Evolutionary conservation across 2,329 filamentous ascomycete species (phyloP).

Genomic region (Calonectria pseudoreteaudii): DNA sequence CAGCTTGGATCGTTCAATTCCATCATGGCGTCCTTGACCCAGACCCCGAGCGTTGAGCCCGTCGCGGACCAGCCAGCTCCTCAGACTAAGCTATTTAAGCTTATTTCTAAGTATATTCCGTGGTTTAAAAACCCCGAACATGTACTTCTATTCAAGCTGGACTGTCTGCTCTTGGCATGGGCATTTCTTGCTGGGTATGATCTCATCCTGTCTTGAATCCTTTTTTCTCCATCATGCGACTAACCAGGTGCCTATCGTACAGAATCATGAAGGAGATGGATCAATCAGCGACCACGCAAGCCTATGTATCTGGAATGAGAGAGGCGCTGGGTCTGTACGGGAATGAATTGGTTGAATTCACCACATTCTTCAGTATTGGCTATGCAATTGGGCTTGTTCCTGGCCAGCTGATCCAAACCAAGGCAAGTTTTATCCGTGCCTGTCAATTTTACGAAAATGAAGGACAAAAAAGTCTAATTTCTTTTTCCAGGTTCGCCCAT

Average conservation of each 20-base stretch:
- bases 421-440: conserved; percentile 19
- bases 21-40: neutral
- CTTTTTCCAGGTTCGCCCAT: conserved; percentile 47
- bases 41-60: conserved; percentile 1
- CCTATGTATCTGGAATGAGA: conserved; percentile 53
- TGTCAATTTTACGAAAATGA: rapidly evolving
- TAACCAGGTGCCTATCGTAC: neutral
- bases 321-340: conserved; percentile 48
- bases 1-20: neutral
- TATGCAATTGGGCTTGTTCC: conserved; percentile 64
- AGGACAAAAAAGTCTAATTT: neutral
- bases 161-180: conserved; percentile 50
- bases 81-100: conserved; percentile 34
- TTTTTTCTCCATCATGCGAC: neutral
- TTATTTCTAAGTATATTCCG: conserved; percentile 30
- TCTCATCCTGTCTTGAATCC: neutral
- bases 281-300: conserved; percentile 50
- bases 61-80: conserved; percentile 13
- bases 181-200: conserved; percentile 49
- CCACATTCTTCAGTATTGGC: conserved; percentile 68
- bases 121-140: conserved; percentile 47
- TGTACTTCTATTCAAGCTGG: conserved; percentile 50
- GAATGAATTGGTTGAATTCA: conserved; percentile 66
- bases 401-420: conserved; percentile 53
- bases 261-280: conserved; percentile 52